phyloP scores from a whole-genome alignment of 2,329 filamentous ascomycete genomes.

The Diaporthe ilicicola region DNA sequence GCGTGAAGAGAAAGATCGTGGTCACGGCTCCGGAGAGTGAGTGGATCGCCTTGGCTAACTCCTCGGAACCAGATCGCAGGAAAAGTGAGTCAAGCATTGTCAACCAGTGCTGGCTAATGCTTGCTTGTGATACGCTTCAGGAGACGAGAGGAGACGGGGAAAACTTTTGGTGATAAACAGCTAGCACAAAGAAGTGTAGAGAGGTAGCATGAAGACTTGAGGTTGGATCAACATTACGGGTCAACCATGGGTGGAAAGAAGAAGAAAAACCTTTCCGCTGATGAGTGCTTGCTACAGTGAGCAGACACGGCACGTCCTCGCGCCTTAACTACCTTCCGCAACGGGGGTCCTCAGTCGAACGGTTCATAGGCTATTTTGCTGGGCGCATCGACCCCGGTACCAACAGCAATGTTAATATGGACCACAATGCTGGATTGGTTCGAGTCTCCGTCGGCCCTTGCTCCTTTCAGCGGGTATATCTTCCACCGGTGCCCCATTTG shows the following conservation, averaged over 20 bases:
- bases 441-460: not conserved
- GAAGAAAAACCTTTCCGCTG: not conserved
- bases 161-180: no score
- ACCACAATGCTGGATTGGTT: conserved; percentile 7
- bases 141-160: no score
- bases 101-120: not conserved
- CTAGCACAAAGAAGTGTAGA: not conserved
- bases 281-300: conserved; percentile 1
- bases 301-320: conserved; percentile 2
- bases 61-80: conserved; percentile 19
- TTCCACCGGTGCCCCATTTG: not conserved
- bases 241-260: not conserved
- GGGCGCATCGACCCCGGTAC: not conserved
- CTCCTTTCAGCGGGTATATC: not conserved
- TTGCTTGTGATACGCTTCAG: not conserved
- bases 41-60: conserved; percentile 29
- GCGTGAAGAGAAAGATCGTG: conserved; percentile 27
- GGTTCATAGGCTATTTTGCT: not conserved
- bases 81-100: conserved; percentile 19
- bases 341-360: not conserved
- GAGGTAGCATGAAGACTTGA: not conserved
- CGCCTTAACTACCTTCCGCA: conserved; percentile 18
- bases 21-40: conserved; percentile 20
- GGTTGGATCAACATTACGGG: not conserved
- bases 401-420: conserved; percentile 18